Evolutionary conservation across 1,284 basidiomycete species (phyloP), one percentile per base, ranked within the genome.

Genomic region (Meira nashicola): DNA sequence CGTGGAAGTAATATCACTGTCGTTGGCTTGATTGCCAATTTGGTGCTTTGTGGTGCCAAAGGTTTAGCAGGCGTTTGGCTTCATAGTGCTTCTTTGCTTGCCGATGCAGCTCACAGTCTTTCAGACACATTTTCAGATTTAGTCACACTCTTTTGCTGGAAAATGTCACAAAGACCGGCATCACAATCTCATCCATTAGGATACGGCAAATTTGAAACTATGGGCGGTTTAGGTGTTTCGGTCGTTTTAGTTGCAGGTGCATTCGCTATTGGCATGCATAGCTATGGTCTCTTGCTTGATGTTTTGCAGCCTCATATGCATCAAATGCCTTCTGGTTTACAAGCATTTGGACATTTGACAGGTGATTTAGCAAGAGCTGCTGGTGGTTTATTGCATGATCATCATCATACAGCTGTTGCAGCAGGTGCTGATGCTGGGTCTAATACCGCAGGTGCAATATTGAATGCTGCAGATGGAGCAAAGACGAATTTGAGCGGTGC

Each of bases 21-120:
- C 23, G 65, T 77, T 66, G 94, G 94, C 1, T 82, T 98, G n/a
- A 84, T 85, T 44, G 83, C 87, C 53, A 98, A 97, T 74, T 81
- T 97, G 33, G 86, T 83, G 1, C 81, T 98, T 61, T 95, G 92
- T 0, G 81, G 82, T 12, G 82, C 86, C 28, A 98, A 98, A 78
- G 93, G 92, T 25, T 74, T 84, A 10, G 78, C 74, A 0, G 77
- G 76, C 1, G 63, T 70, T 25, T 66, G 66, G 44, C 68, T 76
- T 23, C 91, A 96, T 76, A 92, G 90, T 6, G 92, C 93, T 1
- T 87, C 90, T 0, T 81, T 98, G 53, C 83, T 98, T 9, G 94
- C 95, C 2, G 94, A 98, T 74, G 93, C 94, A 0, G 93, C 89
- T 1, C 94, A 98, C 78, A 90, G 89, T n/a, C 71, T 93, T 46